Evolutionary conservation across 306 rosid genomes (phyloP), one percentile per base, ranked within the genome.

Genomic region (Lupinus albus): DNA sequence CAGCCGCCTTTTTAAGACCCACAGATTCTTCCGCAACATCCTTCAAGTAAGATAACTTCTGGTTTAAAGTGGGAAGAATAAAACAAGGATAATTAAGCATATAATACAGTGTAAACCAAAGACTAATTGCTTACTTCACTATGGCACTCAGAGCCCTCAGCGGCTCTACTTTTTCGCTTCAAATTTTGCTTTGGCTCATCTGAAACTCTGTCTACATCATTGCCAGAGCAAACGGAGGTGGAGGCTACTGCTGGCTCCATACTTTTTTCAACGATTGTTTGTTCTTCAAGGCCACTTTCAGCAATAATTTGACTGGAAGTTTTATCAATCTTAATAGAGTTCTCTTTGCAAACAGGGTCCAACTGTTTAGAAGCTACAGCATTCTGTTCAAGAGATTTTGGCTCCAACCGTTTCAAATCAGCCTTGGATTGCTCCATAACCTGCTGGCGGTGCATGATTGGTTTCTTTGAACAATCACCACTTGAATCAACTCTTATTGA

Each of bases 141-240:
- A 28, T 93, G 92, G 75, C 86, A 86, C 56, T 93, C 99, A 20
- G 94, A 88, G 51, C 90, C 99, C 54, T 90, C 96, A 6, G 77
- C 71, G 50, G 88, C 97, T 17, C 41, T 86, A 73, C 73, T 66
- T 82, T 88, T 93, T 75, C 94, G 87, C 91, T 90, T 93, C 84
- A 82, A 17, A 71, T 49, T 58, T 63, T 61, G 77, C n/a, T 74
- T 53, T 18, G 78, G 85, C 30, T 84, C 84, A 45, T 86, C 88
- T 1, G 89, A 87, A 74, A 78, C 67, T 80, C 86, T 81, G 72
- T 88, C 93, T 64, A 76, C 61, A 28, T 84, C 84, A 73, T 86
- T 84, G 64, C 86, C 97, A 33, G 99, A 93, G 83, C 99, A 88
- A 78, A 88, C 82, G 28, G 97, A 92, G 62, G 88, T 81, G 68